A percentile compares a stretch with the other conserved stretches of the same genome.
Evolutionary conservation across 2,329 filamentous ascomycete genomes (phyloP).

Genomic region (Trichoderma sp.): DNA sequence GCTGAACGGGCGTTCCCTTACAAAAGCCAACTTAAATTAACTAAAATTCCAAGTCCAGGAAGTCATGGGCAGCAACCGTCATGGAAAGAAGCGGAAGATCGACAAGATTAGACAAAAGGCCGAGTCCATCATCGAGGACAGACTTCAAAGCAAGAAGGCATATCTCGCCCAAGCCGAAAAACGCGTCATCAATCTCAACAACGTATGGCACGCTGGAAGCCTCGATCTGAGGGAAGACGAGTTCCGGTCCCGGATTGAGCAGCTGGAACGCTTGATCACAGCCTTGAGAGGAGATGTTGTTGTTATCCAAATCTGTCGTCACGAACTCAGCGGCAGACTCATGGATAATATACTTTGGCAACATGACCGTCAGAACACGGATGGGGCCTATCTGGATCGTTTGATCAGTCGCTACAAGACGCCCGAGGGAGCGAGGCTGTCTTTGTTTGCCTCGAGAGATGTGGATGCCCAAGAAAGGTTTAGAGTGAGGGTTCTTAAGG

Average conservation of each 20-base stretch:
- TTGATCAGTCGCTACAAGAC: neutral
- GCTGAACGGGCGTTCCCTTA: no score
- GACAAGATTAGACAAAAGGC: neutral
- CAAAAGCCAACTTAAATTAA: no score
- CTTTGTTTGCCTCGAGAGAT: neutral
- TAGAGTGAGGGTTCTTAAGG: rapidly evolving
- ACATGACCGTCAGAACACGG: neutral
- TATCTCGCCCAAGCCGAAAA: neutral
- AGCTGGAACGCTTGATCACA: neutral
- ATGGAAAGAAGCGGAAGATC: neutral
- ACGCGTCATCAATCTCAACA: rapidly evolving
- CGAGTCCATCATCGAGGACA: neutral
- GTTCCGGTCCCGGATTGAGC: neutral
- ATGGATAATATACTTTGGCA: neutral
- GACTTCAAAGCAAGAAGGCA: neutral
- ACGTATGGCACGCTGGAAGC: neutral
- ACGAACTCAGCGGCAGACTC: neutral
- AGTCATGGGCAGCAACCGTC: no score
- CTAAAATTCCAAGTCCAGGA: no score
- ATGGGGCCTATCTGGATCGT: neutral
- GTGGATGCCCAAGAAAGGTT: rapidly evolving
- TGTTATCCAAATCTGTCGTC: neutral
- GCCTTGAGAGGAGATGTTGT: neutral
- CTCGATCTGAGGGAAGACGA: neutral
- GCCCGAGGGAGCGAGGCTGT: neutral